These are phyloP conservation scores for Vaucheria bursata DNA, from an alignment of 352 stramenopile genomes.

Conservation along the genomic window DNA sequence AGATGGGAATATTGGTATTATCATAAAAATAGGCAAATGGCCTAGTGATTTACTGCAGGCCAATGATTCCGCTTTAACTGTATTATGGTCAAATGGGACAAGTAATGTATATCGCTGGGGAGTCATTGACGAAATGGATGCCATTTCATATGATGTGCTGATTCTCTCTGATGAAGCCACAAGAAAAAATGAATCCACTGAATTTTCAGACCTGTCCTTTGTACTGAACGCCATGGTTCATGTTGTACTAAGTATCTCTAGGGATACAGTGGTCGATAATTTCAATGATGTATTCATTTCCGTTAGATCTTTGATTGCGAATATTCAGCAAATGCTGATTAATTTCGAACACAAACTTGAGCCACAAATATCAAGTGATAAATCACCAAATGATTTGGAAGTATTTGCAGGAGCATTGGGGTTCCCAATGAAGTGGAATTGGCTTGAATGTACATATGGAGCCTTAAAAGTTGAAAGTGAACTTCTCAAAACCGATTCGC, in stretches of 20 bases:
- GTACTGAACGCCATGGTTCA: no score
- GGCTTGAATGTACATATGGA: slow-evolving; percentile 27
- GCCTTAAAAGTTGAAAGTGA: no score
- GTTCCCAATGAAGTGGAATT: slow-evolving; percentile 21
- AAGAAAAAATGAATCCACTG: no score
- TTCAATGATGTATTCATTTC: neutral
- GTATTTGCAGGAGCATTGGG: slow-evolving; percentile 13
- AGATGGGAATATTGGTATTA: neutral
- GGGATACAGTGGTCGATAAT: neutral
- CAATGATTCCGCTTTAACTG: slow-evolving; percentile 9
- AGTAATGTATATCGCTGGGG: slow-evolving; percentile 47
- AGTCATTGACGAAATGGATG: slow-evolving; percentile 15
- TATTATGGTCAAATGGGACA: slow-evolving; percentile 32
- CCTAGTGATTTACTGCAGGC: neutral
- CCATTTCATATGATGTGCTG: slow-evolving; percentile 21
- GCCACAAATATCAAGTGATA: neutral
- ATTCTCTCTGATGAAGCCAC: neutral
- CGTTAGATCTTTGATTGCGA: neutral
- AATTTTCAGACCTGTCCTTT: no score
- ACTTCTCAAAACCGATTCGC: neutral
- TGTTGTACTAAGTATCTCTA: no score
- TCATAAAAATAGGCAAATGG: neutral
- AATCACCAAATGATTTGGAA: neutral
- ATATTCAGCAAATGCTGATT: neutral
- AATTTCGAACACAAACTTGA: neutral